Conservation (phyloP, 441 rosid genomes). For the Aleurites moluccanus region DNA sequence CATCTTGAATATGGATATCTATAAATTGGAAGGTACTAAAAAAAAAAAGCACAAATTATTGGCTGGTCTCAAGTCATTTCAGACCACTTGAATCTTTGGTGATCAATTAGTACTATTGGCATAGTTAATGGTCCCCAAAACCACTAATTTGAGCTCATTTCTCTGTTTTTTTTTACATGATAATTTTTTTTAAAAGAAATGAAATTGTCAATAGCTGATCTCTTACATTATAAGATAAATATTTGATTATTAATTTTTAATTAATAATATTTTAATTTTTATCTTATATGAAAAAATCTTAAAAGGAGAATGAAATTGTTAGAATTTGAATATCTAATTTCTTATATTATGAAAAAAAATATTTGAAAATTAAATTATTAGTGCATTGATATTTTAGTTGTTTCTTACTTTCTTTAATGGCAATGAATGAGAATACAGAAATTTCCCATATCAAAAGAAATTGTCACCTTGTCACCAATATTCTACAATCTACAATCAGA, state of each 20-base stretch:
- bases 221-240: too few relatives aligned
- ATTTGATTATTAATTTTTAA: too few relatives aligned
- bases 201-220: too few relatives aligned
- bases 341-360: too few relatives aligned
- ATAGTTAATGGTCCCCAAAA: constrained; percentile 1
- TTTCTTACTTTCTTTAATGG: not conserved
- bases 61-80: not conserved
- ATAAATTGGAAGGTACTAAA: not conserved
- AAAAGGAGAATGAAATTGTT: too few relatives aligned
- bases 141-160: too few relatives aligned
- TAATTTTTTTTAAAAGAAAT: too few relatives aligned
- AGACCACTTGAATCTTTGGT: not conserved
- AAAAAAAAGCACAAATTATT: not conserved
- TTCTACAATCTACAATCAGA: not conserved
- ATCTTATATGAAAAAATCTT: too few relatives aligned
- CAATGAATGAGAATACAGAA: not conserved
- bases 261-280: too few relatives aligned
- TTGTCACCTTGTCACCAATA: constrained; percentile 6
- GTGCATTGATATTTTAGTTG: not conserved
- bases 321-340: too few relatives aligned
- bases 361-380: too few relatives aligned
- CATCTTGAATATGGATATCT: not conserved
- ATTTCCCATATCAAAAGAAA: not conserved
- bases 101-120: not conserved
- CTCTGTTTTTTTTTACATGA: too few relatives aligned